phyloP scores from a whole-genome alignment of 768 basidiomycete species.

The Macrolepiota dolichaula region DNA sequence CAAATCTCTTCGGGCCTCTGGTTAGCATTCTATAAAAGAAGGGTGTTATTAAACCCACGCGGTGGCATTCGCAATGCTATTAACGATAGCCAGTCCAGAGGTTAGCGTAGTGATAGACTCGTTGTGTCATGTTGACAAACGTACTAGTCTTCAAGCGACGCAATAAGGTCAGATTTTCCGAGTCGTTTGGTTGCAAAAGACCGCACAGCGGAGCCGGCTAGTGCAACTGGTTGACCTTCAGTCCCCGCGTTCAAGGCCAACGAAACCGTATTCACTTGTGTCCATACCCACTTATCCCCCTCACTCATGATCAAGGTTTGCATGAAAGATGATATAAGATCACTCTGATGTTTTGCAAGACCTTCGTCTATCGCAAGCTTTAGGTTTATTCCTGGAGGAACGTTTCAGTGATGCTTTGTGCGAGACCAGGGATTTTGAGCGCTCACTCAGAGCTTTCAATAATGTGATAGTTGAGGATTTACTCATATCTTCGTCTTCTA shows the following conservation, averaged over 20 bases:
- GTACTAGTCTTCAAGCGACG: slow-evolving; percentile 87
- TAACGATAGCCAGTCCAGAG: slow-evolving; percentile 1
- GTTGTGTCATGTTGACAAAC: slow-evolving; percentile 22
- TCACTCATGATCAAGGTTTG: slow-evolving; percentile 97
- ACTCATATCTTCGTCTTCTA: slow-evolving; percentile 77
- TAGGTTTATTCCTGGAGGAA: slow-evolving; percentile 63
- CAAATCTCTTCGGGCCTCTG: slow-evolving; percentile 46
- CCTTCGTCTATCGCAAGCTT: slow-evolving; percentile 92
- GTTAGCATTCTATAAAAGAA: not conserved
- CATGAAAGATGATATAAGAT: slow-evolving; percentile 88
- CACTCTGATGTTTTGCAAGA: slow-evolving; percentile 73
- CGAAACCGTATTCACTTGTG: slow-evolving; percentile 63
- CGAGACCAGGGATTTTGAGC: not conserved
- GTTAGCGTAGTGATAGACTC: not conserved
- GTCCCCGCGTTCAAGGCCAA: slow-evolving; percentile 68
- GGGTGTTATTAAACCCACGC: slow-evolving; percentile 29
- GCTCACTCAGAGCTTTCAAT: slow-evolving; percentile 76
- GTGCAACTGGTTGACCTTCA: slow-evolving; percentile 69
- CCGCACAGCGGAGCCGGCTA: slow-evolving; percentile 73
- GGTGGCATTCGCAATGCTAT: slow-evolving; percentile 85
- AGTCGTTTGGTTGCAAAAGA: slow-evolving; percentile 87
- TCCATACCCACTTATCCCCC: slow-evolving; percentile 86
- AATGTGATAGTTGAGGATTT: slow-evolving; percentile 65
- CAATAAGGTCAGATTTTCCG: slow-evolving; percentile 73
- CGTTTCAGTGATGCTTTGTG: not conserved